phyloP scores from a whole-genome alignment of 805 yeast species.

The Yarrowia bubula region DNA sequence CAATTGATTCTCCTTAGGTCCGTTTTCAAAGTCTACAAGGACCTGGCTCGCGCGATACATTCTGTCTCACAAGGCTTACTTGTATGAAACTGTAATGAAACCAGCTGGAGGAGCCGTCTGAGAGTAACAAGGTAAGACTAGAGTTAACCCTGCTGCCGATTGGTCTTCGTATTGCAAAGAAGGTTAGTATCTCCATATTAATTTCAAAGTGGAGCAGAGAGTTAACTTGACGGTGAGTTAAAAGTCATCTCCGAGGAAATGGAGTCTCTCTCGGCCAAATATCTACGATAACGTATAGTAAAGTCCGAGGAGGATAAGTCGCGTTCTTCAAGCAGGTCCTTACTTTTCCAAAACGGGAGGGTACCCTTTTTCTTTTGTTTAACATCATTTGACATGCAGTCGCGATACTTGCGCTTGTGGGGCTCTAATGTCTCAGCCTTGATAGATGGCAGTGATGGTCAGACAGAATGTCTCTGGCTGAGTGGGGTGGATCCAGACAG shows the following conservation, averaged over 20 bases:
- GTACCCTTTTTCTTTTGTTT: too few species aligned
- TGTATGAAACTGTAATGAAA: not conserved
- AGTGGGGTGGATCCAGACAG: not conserved
- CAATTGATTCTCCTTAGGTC: too few species aligned
- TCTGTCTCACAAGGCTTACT: not conserved
- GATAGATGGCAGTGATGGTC: not conserved
- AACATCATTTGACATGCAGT: not conserved
- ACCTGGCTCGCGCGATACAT: too few species aligned
- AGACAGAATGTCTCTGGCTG: not conserved
- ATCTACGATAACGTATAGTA: not conserved
- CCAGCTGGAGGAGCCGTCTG: not conserved
- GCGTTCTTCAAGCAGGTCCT: too few species aligned
- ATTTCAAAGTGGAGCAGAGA: slow-evolving; percentile 5
- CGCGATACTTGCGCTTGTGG: not conserved
- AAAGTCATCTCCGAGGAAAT: slow-evolving; percentile 5
- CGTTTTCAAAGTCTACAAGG: too few species aligned
- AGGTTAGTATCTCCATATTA: slow-evolving; percentile 17
- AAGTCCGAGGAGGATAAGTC: too few species aligned
- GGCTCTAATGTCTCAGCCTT: slow-evolving; percentile 5
- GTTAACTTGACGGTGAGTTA: not conserved
- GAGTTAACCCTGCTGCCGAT: not conserved
- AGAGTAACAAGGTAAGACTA: not conserved
- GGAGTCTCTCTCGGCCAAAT: not conserved
- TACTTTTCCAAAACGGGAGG: too few species aligned
- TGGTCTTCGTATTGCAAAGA: not conserved